phyloP scores from a whole-genome alignment of 1,284 basidiomycete genomes.

The Heterobasidion parviporum region DNA sequence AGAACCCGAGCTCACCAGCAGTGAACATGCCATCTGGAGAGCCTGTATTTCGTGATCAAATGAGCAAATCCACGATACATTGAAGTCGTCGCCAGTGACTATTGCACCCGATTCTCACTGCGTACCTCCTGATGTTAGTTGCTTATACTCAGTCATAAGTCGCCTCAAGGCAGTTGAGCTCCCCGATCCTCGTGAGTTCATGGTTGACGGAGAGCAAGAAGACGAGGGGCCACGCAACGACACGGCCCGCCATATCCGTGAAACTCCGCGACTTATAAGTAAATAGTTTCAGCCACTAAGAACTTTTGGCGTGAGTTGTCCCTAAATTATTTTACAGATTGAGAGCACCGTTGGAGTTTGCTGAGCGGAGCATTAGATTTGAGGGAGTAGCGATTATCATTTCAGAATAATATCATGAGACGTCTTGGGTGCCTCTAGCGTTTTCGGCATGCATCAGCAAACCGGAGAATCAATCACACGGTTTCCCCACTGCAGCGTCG shows the following conservation, averaged over 20 bases:
- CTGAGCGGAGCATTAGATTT: no score
- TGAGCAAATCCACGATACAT: background rate
- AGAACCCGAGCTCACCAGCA: constrained; percentile 49
- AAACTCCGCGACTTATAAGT: background rate
- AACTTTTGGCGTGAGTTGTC: background rate
- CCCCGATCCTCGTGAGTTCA: constrained; percentile 25
- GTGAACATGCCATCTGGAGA: constrained; percentile 92
- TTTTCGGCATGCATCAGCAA: no score
- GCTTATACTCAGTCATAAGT: constrained; percentile 91
- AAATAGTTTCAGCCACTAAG: background rate
- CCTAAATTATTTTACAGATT: no score
- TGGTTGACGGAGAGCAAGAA: background rate
- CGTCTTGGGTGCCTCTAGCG: no score
- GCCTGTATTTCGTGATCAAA: constrained; percentile 34
- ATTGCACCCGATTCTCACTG: background rate
- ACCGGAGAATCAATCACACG: no score
- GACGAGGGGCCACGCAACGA: background rate
- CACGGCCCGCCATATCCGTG: background rate
- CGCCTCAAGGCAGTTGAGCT: constrained; percentile 66
- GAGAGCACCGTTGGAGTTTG: no score
- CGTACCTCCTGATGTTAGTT: constrained; percentile 62
- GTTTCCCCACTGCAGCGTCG: no score
- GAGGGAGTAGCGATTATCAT: no score
- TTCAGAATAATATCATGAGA: no score
- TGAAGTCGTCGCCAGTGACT: background rate